Percentiles rank a stretch among this genome's conserved stretches.
These are phyloP conservation scores for Odonthalia washingtoniensis DNA, from an alignment of 31 red algal genomes.

Conservation along the genomic window DNA sequence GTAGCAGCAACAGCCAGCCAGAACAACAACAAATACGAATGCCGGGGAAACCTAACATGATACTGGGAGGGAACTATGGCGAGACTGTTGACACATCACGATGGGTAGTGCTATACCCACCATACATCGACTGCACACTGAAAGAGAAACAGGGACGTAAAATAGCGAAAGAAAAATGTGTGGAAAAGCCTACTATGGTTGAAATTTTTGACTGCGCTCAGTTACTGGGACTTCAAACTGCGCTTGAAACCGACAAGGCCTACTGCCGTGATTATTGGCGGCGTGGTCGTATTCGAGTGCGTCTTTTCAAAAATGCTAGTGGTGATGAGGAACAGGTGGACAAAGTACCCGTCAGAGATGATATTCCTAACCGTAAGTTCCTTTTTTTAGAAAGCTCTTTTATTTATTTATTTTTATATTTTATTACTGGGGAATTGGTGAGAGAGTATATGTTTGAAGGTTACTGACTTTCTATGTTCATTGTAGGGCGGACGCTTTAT, in stretches of 20 bases:
- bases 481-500: constrained; percentile 60
- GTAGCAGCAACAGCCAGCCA: not conserved
- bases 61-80: constrained; percentile 54
- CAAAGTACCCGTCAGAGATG: constrained; percentile 39
- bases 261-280: constrained; percentile 57
- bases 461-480: not conserved
- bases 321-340: no score
- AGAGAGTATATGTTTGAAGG: not conserved
- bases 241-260: constrained; percentile 55
- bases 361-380: constrained; percentile 69
- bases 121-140: constrained; percentile 63
- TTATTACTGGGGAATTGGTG: not conserved
- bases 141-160: constrained; percentile 70
- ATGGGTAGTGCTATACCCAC: constrained; percentile 75
- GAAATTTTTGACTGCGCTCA: constrained; percentile 74
- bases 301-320: constrained; percentile 63
- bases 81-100: constrained; percentile 47
- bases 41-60: constrained; percentile 26
- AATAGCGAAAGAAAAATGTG: constrained; percentile 73
- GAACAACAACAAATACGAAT: not conserved
- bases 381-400: not conserved
- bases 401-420: not conserved
- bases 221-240: constrained; percentile 57
- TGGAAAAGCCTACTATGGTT: constrained; percentile 62
- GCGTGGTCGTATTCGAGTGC: constrained; percentile 58